Evolutionary conservation across 208 protist species (phyloP), one percentile per base, ranked within the genome.

Genomic region (Trypanosoma brucei): DNA sequence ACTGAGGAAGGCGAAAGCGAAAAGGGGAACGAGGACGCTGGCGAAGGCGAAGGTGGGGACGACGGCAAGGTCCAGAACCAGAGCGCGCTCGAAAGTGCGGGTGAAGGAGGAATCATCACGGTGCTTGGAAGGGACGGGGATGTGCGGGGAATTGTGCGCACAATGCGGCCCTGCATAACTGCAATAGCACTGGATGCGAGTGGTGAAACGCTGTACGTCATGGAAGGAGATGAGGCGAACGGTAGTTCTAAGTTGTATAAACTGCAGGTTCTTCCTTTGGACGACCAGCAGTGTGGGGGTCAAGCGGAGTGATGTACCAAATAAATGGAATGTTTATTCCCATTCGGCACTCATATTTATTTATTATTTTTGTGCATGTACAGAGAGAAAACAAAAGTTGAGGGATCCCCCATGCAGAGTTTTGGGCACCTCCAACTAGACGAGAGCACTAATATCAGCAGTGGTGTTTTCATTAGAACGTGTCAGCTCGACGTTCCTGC

Each of bases 241-340:
- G 72, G 76, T 55, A 59, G 55, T 31, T 88, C 81, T 9, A 68
- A 52, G 1, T 46, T 91, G 34, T 84, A 81, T 54, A 56, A 62
- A 5, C 62, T 77, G 30, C 2, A 37, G 6, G 33, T 82, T 8
- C 33, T 45, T 9, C 42, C 58, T 9, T 39, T 37, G 8, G 50
- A 46, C 31, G 50, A 54, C 11, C 5, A n/a, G 6, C 9, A 54
- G 50, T 31, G 30, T 33, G 8, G n/a, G n/a, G 30, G n/a, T 34
- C 54, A 44, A 13, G 54, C 54, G 8, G 42, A 46, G 42, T 46
- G 11, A 46, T 46, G 42, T 22, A 22, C 22, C 22, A 22, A 22
- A 22, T 22, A 22, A 22, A 22, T 22, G 22, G 22, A 22, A 22
- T 22, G 22, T 22, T 22, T 22, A 0, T 22, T 22, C 22, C 22